phyloP scores from a whole-genome alignment of 441 rosid genomes.

The Gossypium schwendimanii region DNA sequence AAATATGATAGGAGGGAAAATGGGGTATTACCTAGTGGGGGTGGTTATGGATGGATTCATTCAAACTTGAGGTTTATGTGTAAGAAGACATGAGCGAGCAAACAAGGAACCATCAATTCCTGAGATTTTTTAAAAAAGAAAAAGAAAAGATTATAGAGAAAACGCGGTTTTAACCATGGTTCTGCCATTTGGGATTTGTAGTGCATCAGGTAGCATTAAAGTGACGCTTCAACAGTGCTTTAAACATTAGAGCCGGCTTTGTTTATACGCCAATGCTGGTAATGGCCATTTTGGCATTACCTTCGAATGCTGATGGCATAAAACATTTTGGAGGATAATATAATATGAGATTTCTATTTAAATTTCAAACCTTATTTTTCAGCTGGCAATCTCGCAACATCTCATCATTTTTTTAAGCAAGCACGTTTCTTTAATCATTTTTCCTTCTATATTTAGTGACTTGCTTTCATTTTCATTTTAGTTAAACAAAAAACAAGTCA shows the following conservation, averaged over 20 bases:
- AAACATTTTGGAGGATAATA: no score
- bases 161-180: not conserved
- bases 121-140: not conserved
- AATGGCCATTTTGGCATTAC: no score
- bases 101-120: conserved; percentile 5
- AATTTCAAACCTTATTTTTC: no score
- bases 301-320: no score
- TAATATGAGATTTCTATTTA: no score
- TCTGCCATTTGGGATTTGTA: not conserved
- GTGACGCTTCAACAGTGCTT: not conserved
- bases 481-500: no score
- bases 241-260: not conserved
- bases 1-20: not conserved
- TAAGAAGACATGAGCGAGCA: conserved; percentile 4
- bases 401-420: no score
- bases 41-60: not conserved
- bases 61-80: not conserved
- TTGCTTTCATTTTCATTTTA: no score
- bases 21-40: not conserved
- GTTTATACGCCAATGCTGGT: no score
- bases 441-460: no score
- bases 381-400: no score
- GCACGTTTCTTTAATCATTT: no score
- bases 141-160: not conserved
- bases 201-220: not conserved